Conservation (phyloP, 345 rosid genomes). For the Pugionium dolabratum region DNA sequence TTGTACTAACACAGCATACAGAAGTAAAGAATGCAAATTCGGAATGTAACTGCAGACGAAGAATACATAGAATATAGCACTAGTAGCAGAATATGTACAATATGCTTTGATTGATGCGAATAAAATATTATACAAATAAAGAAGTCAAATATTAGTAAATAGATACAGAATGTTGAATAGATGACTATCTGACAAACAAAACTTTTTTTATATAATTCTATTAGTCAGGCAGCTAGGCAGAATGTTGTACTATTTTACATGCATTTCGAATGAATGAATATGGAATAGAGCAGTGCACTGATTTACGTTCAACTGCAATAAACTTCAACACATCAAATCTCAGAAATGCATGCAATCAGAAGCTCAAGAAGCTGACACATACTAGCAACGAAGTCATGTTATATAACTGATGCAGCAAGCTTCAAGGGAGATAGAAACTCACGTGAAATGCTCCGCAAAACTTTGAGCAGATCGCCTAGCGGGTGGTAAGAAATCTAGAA, state of each 20-base stretch:
- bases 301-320: not conserved
- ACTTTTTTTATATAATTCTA: not conserved
- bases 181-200: not conserved
- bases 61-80: not conserved
- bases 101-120: not conserved
- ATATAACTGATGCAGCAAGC: not conserved
- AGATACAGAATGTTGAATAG: not conserved
- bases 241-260: constrained; percentile 6
- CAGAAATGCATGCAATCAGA: constrained; percentile 1
- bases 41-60: not conserved
- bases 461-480: constrained; percentile 81
- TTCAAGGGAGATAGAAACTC: constrained; percentile 41
- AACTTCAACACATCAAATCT: not conserved
- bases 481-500: constrained; percentile 79
- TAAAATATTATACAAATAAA: too few relatives aligned
- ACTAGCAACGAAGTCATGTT: not conserved
- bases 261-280: not conserved
- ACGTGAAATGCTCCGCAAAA: constrained; percentile 97
- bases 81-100: constrained; percentile 6
- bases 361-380: constrained; percentile 1
- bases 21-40: not conserved
- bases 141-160: not conserved
- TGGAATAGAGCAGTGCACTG: not conserved
- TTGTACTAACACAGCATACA: not conserved
- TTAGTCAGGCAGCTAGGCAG: constrained; percentile 1